Evolutionary conservation across 148 eudicot species (phyloP), one percentile per base, ranked within the genome.

Genomic region (Arbutus unedo): DNA sequence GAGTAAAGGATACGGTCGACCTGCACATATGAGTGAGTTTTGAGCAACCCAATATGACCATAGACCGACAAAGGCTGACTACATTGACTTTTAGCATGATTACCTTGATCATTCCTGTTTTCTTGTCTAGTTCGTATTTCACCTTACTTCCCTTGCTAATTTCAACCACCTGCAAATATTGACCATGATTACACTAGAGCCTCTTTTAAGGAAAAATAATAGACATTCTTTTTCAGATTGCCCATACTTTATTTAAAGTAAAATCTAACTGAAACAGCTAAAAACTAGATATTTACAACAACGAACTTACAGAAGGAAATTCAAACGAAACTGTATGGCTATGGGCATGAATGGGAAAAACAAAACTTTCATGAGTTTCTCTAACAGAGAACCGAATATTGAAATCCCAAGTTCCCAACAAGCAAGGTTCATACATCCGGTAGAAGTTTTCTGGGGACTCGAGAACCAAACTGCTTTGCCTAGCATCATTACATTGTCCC

Each of bases 1-100:
- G 97, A 93, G 79, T 93, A 93, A 2, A 93, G 91, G 53, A 93
- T 83, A 81, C 97, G 95, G 77, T 93, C 97, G 79, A 93, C 97
- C 97, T 93, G 89, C 80, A 83, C 55, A 68, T 38, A 83, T 78
- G 56, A 41, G 82, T 8, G 38, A 6, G 64, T 74, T 49, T 66
- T 66, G 16, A 51, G 62, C 76, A 81, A 15, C 62, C 68, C 50
- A 43, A 44, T 45, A 73, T 45, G 8, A 49, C 31, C 31, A 47
- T 31, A 31, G 38, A 31, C 1, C 38, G 38, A 50, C 21, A 68
- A 60, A 67, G 76, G 16, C 7, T 43, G 48, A 19, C 10, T 23
- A 3, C 9, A 72, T 16, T 73, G 50, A 55, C 38, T 19, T 16
- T 62, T 25, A 79, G 76, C 10, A 80, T 78, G 15, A 11, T 60